Base-by-base conservation (phyloP, 805 yeast species). In the Candida corydali region DNA sequence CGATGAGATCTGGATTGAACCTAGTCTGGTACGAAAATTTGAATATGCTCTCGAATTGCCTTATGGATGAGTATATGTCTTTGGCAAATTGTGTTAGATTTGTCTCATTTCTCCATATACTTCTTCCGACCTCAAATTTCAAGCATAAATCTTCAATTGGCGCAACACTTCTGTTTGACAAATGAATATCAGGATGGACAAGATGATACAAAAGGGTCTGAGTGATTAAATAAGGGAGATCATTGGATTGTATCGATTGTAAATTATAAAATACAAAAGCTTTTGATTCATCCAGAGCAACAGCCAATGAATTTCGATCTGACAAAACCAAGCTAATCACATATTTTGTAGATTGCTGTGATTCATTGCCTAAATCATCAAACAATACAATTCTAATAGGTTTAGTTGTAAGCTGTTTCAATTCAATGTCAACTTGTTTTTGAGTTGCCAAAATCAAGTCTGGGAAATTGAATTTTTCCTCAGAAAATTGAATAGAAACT, bases 181-280 rank as follows among this genome's bases (percentile, higher is more conserved):
- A n/a, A 8, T 37, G 34, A n/a, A 46, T 40, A 26, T 64, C 69
- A 3, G 65, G 46, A 5, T 35, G 37, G 12, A 64, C 31, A n/a
- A 66, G 45, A 40, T 57, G 61, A 22, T 63, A 55, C 10, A 56
- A 27, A 4, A 63, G 41, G 2, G 62, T 54, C 45, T 78, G 82
- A 0, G 83, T 69, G 2, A 80, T 63, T 40, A 68, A 73, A 45
- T 69, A 81, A 2, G 93, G 88, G 26, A 82, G 59, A 43, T 74
- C 82, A 45, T 82, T 82, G 25, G 65, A 61, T 39, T 70, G 70
- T 12, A 81, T 67, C 9, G 76, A 51, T 0, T 59, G 64, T 29
- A 67, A 40, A 9, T 71, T 54, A 46, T 74, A 74, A 38, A 52
- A 55, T 22, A 77, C 48, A 14, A 50, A 47, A 1, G 75, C 71